phyloP scores from a whole-genome alignment of 768 basidiomycete species.

The Agrocybe chaxingu region DNA sequence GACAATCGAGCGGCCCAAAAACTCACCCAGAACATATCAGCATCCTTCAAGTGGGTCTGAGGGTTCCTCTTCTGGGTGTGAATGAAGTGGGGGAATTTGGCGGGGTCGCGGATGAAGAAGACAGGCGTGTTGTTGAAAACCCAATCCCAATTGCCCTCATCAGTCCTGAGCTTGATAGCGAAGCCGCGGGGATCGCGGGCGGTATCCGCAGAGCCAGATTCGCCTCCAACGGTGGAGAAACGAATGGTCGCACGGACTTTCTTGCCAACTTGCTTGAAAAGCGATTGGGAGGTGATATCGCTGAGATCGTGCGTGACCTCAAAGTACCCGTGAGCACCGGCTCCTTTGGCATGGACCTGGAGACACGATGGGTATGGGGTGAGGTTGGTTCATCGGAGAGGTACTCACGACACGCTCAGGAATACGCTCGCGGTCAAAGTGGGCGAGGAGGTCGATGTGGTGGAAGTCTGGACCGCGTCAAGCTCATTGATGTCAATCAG shows the following conservation, averaged over 20 bases:
- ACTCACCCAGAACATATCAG: slow-evolving; percentile 80
- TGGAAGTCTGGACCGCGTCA: slow-evolving; percentile 61
- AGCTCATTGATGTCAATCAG: slow-evolving; percentile 9
- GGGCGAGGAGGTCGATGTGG: slow-evolving; percentile 85
- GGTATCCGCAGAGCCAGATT: slow-evolving; percentile 85
- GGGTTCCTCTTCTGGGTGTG: slow-evolving; percentile 93
- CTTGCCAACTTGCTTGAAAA: slow-evolving; percentile 66
- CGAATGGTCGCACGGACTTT: slow-evolving; percentile 74
- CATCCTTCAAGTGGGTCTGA: slow-evolving; percentile 86
- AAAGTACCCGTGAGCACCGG: slow-evolving; percentile 92
- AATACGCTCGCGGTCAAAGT: slow-evolving; percentile 94
- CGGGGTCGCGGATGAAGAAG: slow-evolving; percentile 85
- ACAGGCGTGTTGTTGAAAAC: slow-evolving; percentile 93
- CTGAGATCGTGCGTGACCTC: slow-evolving; percentile 83
- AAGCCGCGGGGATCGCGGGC: slow-evolving; percentile 94
- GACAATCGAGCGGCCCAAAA: background rate
- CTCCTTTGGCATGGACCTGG: slow-evolving; percentile 89
- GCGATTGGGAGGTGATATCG: slow-evolving; percentile 70
- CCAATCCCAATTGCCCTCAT: slow-evolving; percentile 90
- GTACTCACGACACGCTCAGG: slow-evolving; percentile 83
- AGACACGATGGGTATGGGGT: slow-evolving; percentile 23
- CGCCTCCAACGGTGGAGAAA: slow-evolving; percentile 93
- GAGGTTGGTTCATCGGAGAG: background rate
- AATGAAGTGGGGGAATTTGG: slow-evolving; percentile 92
- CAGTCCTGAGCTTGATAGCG: slow-evolving; percentile 83